phyloP scores from a whole-genome alignment of 306 rosid genomes.

The Quercus wislizeni region DNA sequence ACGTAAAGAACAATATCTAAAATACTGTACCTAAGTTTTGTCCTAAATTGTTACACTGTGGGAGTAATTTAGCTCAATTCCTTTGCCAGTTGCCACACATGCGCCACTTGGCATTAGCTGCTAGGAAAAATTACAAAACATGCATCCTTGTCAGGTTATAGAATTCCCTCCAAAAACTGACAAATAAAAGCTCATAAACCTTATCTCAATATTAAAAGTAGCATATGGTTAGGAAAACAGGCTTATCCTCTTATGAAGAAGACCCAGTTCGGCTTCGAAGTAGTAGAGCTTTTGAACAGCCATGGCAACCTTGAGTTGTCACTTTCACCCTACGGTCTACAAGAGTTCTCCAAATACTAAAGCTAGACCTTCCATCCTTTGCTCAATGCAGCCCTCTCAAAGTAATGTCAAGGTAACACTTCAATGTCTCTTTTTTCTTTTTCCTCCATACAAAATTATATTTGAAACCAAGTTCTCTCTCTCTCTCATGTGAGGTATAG shows the following conservation, averaged over 20 bases:
- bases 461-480: background rate
- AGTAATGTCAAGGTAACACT: slow-evolving; percentile 69
- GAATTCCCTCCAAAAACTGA: slow-evolving; percentile 16
- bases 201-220: slow-evolving; percentile 35
- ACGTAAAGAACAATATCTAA: too few relatives aligned
- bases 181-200: slow-evolving; percentile 28
- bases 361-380: slow-evolving; percentile 37
- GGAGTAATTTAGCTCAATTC: background rate
- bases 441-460: background rate
- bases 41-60: too few relatives aligned
- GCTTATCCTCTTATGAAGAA: slow-evolving; percentile 45
- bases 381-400: slow-evolving; percentile 61
- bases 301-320: slow-evolving; percentile 73
- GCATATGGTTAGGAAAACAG: slow-evolving; percentile 30
- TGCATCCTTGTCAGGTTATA: slow-evolving; percentile 16
- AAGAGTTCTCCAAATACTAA: slow-evolving; percentile 27
- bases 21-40: too few relatives aligned
- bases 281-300: slow-evolving; percentile 29
- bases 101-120: slow-evolving; percentile 13
- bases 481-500: slow-evolving; percentile 22
- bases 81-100: background rate
- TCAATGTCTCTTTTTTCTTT: background rate
- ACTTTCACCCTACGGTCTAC: slow-evolving; percentile 35
- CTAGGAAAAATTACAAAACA: slow-evolving; percentile 9
- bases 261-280: slow-evolving; percentile 1